Percentiles rank a stretch among this genome's conserved stretches.
Conservation (phyloP, 23 red algal species). For the Gracilaria gracilis region DNA sequence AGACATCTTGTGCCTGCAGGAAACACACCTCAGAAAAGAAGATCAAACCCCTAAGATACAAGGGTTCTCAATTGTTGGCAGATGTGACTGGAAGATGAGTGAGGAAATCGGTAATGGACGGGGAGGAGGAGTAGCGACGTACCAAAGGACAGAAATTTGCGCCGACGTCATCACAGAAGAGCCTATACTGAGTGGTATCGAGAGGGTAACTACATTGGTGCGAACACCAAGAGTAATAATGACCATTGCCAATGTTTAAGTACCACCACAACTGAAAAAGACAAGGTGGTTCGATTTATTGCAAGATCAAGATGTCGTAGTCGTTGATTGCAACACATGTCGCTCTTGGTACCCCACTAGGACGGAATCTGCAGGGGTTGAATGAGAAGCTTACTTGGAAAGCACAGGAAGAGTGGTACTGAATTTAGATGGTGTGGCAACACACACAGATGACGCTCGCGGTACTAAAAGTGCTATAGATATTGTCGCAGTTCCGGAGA, state of each 20-base stretch:
- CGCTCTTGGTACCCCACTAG: background rate
- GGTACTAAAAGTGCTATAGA: background rate
- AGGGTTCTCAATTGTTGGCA: background rate
- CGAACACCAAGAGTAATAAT: background rate
- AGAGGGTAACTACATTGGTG: background rate
- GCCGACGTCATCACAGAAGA: background rate
- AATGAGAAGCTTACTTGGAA: background rate
- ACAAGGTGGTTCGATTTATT: too few relatives aligned
- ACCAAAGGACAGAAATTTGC: background rate
- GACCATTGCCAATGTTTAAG: background rate
- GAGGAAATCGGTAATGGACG: background rate
- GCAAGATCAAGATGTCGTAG: background rate
- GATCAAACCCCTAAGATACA: background rate
- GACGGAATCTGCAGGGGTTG: background rate
- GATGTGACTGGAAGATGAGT: background rate
- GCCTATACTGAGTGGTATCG: background rate
- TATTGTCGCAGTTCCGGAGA: background rate
- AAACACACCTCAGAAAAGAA: background rate
- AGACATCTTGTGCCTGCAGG: background rate
- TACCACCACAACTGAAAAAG: background rate
- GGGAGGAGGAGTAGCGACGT: background rate
- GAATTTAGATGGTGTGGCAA: background rate
- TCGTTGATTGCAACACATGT: background rate
- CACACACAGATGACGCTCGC: background rate
- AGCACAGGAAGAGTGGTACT: background rate